Evolutionary conservation across 192 early-diverging fungal genomes (phyloP).

Genomic region (Phycomyces blakesleeanus): DNA sequence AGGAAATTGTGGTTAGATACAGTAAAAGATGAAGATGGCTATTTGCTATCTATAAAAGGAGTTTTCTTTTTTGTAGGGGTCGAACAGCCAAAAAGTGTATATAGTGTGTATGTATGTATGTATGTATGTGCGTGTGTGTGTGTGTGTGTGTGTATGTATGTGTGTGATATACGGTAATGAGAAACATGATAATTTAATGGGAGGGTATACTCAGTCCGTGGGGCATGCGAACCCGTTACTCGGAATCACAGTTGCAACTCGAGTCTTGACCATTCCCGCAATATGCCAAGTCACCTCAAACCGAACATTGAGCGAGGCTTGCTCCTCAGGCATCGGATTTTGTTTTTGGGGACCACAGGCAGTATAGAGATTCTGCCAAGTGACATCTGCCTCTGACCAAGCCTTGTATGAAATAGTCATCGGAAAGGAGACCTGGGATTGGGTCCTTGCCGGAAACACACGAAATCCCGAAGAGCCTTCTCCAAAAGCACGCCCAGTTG

Average conservation of each 20-base stretch:
- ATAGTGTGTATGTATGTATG: too few relatives aligned
- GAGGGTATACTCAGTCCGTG: neutral
- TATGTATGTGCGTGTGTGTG: too few relatives aligned
- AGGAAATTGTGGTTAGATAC: too few relatives aligned
- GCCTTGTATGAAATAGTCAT: conserved; percentile 18
- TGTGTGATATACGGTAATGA: too few relatives aligned
- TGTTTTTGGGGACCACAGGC: conserved; percentile 21
- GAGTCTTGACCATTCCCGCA: conserved; percentile 1
- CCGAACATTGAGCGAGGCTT: conserved; percentile 1
- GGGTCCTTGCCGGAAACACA: conserved; percentile 7
- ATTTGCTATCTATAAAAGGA: too few relatives aligned
- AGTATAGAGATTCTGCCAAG: conserved; percentile 24
- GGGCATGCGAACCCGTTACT: conserved; percentile 1
- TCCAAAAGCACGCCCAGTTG: conserved; percentile 15
- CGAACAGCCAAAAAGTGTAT: too few relatives aligned
- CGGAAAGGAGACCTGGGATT: conserved; percentile 1
- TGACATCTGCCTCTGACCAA: conserved; percentile 7
- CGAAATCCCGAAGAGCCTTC: conserved; percentile 13
- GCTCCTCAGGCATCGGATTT: neutral
- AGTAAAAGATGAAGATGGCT: too few relatives aligned
- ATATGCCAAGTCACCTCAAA: conserved; percentile 15
- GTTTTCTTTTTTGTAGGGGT: too few relatives aligned
- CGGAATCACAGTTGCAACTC: neutral
- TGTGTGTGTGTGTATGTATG: too few relatives aligned
- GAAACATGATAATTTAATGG: too few relatives aligned